Evolutionary conservation across 495 filamentous ascomycete species (phyloP), one percentile per base, ranked within the genome.

Genomic region (Aspergillus nidulans): DNA sequence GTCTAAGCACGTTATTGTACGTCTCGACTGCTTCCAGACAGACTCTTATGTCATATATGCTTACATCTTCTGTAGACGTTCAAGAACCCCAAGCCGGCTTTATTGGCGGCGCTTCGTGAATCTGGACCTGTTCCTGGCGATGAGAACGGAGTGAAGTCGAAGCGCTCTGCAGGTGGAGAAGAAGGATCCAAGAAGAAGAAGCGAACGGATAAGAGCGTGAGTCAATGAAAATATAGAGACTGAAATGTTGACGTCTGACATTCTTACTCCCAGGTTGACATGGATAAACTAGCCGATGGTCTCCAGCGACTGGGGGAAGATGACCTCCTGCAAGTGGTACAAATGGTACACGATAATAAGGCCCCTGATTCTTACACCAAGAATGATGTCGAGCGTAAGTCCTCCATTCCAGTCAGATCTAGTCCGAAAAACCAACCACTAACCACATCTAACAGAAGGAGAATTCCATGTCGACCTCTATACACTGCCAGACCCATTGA

Each of bases 381-480:
- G 74, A 97, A 97, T 56, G 95, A 99, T 69, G 82, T 96, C 38
- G 95, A 99, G 59, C 85, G 90, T 92, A 72, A 76, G 88, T 78
- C 30, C 42, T 36, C 12, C 48, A 25, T 48, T 36, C 15, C 41
- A 28, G 16, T 26, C 16, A 47, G 9, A 23, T 34, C 2, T 12
- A 34, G 9, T 12, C 10, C 15, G 5, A 30, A n/a, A 30, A n/a
- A n/a, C 1, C 9, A 25, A 19, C 10, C 34, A 44, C 34, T 56
- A 32, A 60, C 56, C 18, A 16, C 32, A n/a, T 24, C 6, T 6
- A n/a, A 52, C 67, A 94, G 90, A 89, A 66, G 95, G 95, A 58
- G 95, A 99, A 73, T 99, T 99, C 77, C 92, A 96, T 55, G 92
- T 99, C 52, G 95, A 99, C 65, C 80, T 99, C 18, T 97, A 95